A percentile compares a stretch with the other conserved stretches of the same genome.
Evolutionary conservation across 352 stramenopile species (phyloP).

Genomic region (Phytophthora citricola): DNA sequence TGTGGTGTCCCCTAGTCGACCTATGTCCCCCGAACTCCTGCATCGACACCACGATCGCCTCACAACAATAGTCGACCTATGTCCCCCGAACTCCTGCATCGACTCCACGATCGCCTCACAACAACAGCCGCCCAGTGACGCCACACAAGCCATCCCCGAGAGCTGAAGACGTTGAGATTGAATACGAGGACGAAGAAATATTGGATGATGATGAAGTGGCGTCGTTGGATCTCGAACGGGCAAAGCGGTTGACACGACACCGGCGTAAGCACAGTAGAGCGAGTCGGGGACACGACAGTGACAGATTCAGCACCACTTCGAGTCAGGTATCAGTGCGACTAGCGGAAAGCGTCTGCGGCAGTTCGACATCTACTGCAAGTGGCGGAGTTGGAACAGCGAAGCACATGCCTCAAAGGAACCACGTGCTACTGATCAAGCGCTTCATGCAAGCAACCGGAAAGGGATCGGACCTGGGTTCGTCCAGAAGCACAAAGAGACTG

Average conservation of each 20-base stretch:
- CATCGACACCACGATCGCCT: conserved; percentile 6
- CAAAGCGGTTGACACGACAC: conserved; percentile 18
- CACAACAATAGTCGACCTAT: conserved; percentile 15
- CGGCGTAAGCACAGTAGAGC: conserved; percentile 29
- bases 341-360: conserved; percentile 43
- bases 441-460: conserved; percentile 54
- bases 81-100: conserved; percentile 11
- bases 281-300: conserved; percentile 10
- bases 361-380: conserved; percentile 29
- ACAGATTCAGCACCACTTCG: conserved; percentile 9
- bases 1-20: conserved; percentile 23
- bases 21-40: conserved; percentile 14
- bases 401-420: conserved; percentile 62
- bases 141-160: conserved; percentile 11
- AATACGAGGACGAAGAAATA: conserved; percentile 55
- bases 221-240: conserved; percentile 23
- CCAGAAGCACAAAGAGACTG: conserved; percentile 19
- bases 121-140: conserved; percentile 9
- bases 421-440: conserved; percentile 62
- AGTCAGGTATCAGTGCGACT: conserved; percentile 33
- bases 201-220: conserved; percentile 31
- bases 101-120: conserved; percentile 14
- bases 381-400: conserved; percentile 53
- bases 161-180: conserved; percentile 29
- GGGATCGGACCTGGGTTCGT: conserved; percentile 13